These are phyloP conservation scores for Scenedesmus sp. DNA, from an alignment of 163 green algal genomes.

Conservation along the genomic window DNA sequence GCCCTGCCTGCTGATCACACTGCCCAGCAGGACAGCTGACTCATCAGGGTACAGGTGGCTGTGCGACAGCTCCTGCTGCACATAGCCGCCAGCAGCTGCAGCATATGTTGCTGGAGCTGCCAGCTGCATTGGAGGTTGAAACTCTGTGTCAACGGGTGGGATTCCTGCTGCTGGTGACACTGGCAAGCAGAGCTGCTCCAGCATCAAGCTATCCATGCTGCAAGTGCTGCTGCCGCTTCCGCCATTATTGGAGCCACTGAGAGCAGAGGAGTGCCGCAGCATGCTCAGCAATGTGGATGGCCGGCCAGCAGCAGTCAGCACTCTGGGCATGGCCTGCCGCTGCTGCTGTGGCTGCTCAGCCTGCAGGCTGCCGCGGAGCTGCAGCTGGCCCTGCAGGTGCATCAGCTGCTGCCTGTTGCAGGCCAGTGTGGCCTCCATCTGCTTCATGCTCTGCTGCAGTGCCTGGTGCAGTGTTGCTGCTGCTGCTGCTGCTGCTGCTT, in stretches of 20 bases:
- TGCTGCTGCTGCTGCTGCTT: conserved; percentile 27
- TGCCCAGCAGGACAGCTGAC: conserved; percentile 28
- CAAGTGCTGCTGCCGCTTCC: background rate
- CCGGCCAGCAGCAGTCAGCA: conserved; percentile 33
- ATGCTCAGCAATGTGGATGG: conserved; percentile 46
- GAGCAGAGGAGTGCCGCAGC: conserved; percentile 8
- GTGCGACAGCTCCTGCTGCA: background rate
- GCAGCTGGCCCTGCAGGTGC: conserved; percentile 35
- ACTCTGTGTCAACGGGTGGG: background rate
- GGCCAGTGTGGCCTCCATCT: background rate
- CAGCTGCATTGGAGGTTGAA: background rate
- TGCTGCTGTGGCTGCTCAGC: conserved; percentile 4
- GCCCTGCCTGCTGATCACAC: background rate
- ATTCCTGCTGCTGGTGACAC: background rate
- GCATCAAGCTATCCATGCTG: conserved; percentile 18
- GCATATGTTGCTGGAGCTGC: background rate
- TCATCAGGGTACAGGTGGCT: background rate
- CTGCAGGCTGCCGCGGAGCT: background rate
- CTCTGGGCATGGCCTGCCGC: background rate
- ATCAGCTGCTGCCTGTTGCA: conserved; percentile 39
- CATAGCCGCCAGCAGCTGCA: background rate
- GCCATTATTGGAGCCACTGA: background rate
- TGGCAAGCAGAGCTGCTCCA: background rate
- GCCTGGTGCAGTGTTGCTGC: conserved; percentile 31
- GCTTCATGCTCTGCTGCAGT: conserved; percentile 2